phyloP scores from a whole-genome alignment of 257 asterid genomes.

The Gynochthodes officinalis region DNA sequence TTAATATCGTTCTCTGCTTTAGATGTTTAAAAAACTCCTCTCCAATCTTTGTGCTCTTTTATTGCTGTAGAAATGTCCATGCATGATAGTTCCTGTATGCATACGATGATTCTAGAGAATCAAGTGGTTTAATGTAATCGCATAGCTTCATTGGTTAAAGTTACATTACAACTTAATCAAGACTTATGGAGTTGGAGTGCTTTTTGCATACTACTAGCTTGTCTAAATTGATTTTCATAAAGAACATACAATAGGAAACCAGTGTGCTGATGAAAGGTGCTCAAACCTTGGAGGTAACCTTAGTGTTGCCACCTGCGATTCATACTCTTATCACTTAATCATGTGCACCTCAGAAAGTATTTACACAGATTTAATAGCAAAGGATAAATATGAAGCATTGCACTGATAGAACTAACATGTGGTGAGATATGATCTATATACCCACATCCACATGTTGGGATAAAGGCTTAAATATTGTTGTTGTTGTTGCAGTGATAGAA shows the following conservation, averaged over 20 bases:
- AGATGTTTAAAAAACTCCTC: neutral
- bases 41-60: neutral
- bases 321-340: neutral
- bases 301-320: neutral
- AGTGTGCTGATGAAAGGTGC: neutral
- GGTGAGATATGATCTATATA: too few species aligned
- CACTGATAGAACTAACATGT: too few species aligned
- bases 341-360: neutral
- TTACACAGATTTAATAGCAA: neutral
- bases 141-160: neutral
- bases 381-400: neutral
- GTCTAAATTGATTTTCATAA: neutral
- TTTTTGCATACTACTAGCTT: too few species aligned
- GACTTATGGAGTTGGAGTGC: neutral
- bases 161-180: neutral
- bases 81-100: neutral
- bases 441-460: too few species aligned
- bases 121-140: neutral
- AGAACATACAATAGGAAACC: neutral
- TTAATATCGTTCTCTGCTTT: neutral
- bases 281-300: neutral
- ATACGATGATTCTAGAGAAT: neutral
- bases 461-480: too few species aligned
- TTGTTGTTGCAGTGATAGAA: too few species aligned
- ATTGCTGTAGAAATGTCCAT: neutral